Percentiles rank a stretch among this genome's conserved stretches.
Evolutionary conservation across 331 rosid genomes (phyloP).

Genomic region (Dryas integrifolia): DNA sequence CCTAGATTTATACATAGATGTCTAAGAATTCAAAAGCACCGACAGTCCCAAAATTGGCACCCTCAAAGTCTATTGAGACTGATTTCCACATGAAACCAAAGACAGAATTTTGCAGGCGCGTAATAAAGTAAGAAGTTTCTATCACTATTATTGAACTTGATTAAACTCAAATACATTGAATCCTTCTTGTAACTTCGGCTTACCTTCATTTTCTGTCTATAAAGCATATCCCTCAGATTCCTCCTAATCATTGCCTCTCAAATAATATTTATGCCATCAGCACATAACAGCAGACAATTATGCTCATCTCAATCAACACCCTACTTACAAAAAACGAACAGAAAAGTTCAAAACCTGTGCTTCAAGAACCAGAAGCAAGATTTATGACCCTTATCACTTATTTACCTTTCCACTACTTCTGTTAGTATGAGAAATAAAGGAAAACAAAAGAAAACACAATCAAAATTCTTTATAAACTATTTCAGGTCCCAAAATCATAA

Average conservation of each 20-base stretch:
- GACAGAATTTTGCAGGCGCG: neutral
- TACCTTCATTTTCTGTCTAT: neutral
- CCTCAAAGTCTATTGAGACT: neutral
- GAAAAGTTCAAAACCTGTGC: neutral
- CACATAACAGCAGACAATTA: neutral
- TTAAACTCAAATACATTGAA: neutral
- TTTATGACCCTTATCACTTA: neutral
- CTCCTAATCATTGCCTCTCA: neutral
- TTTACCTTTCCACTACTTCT: constrained; percentile 4
- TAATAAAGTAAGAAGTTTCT: neutral
- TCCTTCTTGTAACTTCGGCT: neutral
- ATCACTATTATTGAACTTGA: neutral
- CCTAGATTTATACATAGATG: neutral
- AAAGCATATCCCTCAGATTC: neutral
- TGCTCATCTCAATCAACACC: constrained; percentile 6
- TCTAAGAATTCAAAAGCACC: neutral
- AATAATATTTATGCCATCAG: neutral
- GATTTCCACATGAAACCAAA: neutral
- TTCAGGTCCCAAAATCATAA: neutral
- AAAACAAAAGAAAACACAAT: neutral
- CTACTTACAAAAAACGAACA: neutral
- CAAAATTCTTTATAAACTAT: neutral
- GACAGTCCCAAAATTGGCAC: neutral
- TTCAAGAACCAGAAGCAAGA: neutral
- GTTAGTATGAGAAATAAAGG: neutral